A percentile compares a stretch with the other conserved stretches of the same genome.
These are phyloP conservation scores for Boletellus emodensis DNA, from an alignment of 768 basidiomycete species.

Conservation along the genomic window DNA sequence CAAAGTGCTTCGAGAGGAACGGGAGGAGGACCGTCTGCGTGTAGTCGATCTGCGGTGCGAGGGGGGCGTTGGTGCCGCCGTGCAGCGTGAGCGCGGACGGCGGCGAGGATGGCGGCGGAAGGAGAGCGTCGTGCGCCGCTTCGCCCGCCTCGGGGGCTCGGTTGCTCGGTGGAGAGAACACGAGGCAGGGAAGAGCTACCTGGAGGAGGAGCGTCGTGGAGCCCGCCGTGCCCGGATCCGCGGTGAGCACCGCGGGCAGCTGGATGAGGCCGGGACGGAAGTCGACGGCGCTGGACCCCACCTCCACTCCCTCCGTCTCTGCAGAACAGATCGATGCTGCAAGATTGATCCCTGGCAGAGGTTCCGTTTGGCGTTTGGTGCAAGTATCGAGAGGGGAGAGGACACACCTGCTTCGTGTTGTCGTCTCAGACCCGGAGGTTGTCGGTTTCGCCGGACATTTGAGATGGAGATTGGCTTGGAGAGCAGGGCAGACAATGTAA, in stretches of 20 bases:
- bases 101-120: no score
- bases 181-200: slow-evolving; percentile 62
- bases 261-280: slow-evolving; percentile 51
- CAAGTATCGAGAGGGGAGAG: no score
- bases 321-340: slow-evolving; percentile 59
- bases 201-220: slow-evolving; percentile 71
- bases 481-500: slow-evolving; percentile 63
- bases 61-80: slow-evolving; percentile 70
- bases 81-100: slow-evolving; percentile 42
- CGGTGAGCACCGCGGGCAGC: slow-evolving; percentile 39
- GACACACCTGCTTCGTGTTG: slow-evolving; percentile 65
- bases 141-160: neutral
- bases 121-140: neutral
- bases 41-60: slow-evolving; percentile 77
- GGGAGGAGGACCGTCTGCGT: slow-evolving; percentile 62
- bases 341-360: slow-evolving; percentile 53
- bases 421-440: slow-evolving; percentile 61
- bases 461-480: slow-evolving; percentile 55
- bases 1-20: slow-evolving; percentile 58
- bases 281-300: slow-evolving; percentile 49
- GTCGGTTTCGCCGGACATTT: slow-evolving; percentile 57
- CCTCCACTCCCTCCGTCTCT: slow-evolving; percentile 48
- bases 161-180: slow-evolving; percentile 41
- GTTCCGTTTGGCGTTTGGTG: neutral
- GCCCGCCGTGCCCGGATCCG: slow-evolving; percentile 58